Evolutionary conservation across 129 eudicot species (phyloP), one percentile per base, ranked within the genome.

Genomic region (Arctium lappa): DNA sequence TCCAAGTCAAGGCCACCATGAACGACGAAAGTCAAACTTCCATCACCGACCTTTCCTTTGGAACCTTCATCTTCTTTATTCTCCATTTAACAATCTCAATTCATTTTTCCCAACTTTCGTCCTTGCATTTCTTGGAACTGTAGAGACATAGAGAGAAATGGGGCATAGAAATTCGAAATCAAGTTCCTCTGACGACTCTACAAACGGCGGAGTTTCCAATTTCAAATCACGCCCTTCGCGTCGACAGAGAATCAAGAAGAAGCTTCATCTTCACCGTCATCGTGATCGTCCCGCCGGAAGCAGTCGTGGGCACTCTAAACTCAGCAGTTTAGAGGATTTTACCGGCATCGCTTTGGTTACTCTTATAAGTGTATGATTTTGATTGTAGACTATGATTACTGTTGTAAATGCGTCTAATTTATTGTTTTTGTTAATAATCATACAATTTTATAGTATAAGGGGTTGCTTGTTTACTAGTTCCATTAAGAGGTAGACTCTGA

Each of bases 261-360:
- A 89, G 71, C 92, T 94, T 74, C 87, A 83, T 81, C 88, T 72
- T 69, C 86, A 82, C 62, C 86, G 90, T 5, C 88, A 70, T 36
- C 80, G 80, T 75, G 75, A 76, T 34, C 30, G 81, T 71, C 30
- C 50, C 6, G 9, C 27, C 30, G 31, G 29, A 66, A 83, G 69
- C n/a, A 72, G 18, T 5, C 66, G 74, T n/a, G 74, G 86, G 7
- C 86, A 65, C 48, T 62, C 79, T 15, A 94, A 91, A 36, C 89
- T 88, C 13, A 87, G 79, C 62, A 82, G 70, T 62, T 87, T 86
- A 9, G 92, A 90, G 32, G 98, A 94, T 83, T 94, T 94, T 81
- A 90, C 91, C 39, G 98, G 98, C 48, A 94, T 94, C 87, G 98
- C 98, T 37, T 88, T 91, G 78, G 62, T 94, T 48, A 89, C 88